These are phyloP conservation scores for Talaromyces atroroseus DNA, from an alignment of 2,329 filamentous ascomycete species.

Conservation along the genomic window DNA sequence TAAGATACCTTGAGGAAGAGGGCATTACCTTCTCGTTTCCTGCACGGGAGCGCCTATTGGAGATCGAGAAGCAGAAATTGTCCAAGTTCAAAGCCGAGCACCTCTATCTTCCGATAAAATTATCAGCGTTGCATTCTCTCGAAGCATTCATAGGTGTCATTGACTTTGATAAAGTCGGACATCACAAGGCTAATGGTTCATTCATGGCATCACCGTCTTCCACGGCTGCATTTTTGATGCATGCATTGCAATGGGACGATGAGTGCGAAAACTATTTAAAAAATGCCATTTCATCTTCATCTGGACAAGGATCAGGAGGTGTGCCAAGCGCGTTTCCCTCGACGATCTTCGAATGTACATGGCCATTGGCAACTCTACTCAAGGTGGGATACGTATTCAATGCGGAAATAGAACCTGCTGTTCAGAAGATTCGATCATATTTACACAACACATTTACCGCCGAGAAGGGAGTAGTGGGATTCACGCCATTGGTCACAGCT, in stretches of 20 bases:
- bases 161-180: conserved; percentile 32
- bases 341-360: conserved; percentile 24
- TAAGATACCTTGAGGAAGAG: conserved; percentile 24
- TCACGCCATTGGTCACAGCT: conserved; percentile 14
- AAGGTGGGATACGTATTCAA: background rate
- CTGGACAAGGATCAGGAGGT: conserved; percentile 15
- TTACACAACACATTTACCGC: background rate
- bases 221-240: conserved; percentile 36
- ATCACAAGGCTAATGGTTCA: conserved; percentile 28
- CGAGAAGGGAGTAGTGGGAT: conserved; percentile 19
- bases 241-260: conserved; percentile 26
- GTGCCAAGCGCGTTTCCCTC: conserved; percentile 27
- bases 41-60: conserved; percentile 17
- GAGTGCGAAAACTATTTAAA: conserved; percentile 30
- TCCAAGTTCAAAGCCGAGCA: conserved; percentile 23
- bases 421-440: background rate
- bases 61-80: conserved; percentile 24
- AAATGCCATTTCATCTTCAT: conserved; percentile 13
- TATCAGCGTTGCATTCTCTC: conserved; percentile 32
- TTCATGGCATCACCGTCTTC: conserved; percentile 39
- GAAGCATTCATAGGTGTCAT: conserved; percentile 35
- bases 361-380: conserved; percentile 13
- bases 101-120: conserved; percentile 24
- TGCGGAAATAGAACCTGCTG: background rate
- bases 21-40: conserved; percentile 25